phyloP scores from a whole-genome alignment of 2,329 filamentous ascomycete species.

The Esteya vermicola region DNA sequence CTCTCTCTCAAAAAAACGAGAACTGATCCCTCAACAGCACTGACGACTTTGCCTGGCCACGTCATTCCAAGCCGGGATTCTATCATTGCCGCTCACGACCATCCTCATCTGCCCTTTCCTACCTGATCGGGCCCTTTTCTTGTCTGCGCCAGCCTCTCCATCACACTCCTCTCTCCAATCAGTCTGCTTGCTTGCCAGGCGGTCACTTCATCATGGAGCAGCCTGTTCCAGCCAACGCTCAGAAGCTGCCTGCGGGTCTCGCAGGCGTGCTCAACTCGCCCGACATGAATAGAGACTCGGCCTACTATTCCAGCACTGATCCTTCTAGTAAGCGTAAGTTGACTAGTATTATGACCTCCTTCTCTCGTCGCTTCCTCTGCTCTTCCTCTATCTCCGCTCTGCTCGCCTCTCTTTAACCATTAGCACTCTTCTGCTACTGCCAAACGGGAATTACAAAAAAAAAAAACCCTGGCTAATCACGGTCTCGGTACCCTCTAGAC shows the following conservation, averaged over 20 bases:
- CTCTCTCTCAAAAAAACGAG: no score
- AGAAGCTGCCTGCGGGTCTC: conserved; percentile 32
- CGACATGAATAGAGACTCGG: conserved; percentile 36
- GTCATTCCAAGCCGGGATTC: no score
- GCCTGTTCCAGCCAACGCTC: conserved; percentile 19
- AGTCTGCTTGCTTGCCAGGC: not conserved
- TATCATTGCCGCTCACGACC: no score
- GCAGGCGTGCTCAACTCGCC: conserved; percentile 36
- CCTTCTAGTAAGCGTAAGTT: conserved; percentile 36
- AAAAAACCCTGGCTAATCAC: not conserved
- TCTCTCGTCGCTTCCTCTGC: not conserved
- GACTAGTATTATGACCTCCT: not conserved
- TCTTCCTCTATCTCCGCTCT: not conserved
- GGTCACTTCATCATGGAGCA: conserved; percentile 20
- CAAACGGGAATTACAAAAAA: not conserved
- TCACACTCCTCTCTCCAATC: not conserved
- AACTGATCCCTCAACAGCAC: no score
- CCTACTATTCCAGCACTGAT: conserved; percentile 35
- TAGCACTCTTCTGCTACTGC: not conserved
- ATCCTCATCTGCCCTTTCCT: no score
- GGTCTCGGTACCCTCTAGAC: conserved; percentile 3
- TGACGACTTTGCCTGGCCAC: no score
- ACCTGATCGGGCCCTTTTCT: no score
- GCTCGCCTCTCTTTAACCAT: no score
- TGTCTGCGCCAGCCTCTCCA: not conserved